Percentiles rank a stretch among this genome's conserved stretches.
phyloP scores from a whole-genome alignment of 106 monocot species.

The Allium cepa region DNA sequence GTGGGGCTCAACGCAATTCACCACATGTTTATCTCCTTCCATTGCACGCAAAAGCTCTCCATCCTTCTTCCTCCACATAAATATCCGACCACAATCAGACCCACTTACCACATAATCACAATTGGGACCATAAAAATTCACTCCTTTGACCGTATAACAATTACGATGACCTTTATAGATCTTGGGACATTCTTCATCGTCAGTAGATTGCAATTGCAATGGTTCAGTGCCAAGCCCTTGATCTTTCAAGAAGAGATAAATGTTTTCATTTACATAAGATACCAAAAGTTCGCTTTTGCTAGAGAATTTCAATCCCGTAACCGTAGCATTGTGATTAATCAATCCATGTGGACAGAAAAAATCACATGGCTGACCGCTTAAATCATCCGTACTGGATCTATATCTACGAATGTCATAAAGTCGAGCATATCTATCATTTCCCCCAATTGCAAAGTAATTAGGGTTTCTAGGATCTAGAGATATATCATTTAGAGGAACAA shows the following conservation, averaged over 20 bases:
- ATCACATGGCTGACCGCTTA: constrained; percentile 20
- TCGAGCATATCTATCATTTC: constrained; percentile 61
- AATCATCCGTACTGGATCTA: constrained; percentile 23
- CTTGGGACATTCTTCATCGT: constrained; percentile 12
- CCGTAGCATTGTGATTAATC: constrained; percentile 36
- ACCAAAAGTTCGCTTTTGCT: constrained; percentile 61
- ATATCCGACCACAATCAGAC: constrained; percentile 81
- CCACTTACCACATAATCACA: constrained; percentile 91
- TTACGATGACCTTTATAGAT: constrained; percentile 60
- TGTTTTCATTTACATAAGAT: constrained; percentile 59
- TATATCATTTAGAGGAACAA: constrained; percentile 51
- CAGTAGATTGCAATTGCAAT: background rate
- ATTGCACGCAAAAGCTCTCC: constrained; percentile 66
- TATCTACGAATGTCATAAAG: constrained; percentile 75
- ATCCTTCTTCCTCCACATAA: constrained; percentile 88
- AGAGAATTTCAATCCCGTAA: constrained; percentile 85
- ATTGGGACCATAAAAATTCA: constrained; percentile 66
- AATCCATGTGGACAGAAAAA: constrained; percentile 60
- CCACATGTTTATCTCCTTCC: constrained; percentile 63
- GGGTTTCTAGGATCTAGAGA: constrained; percentile 76
- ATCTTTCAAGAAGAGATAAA: constrained; percentile 68
- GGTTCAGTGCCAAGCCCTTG: constrained; percentile 44
- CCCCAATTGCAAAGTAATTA: constrained; percentile 62
- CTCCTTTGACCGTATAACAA: constrained; percentile 69
- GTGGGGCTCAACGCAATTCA: constrained; percentile 84